These are phyloP conservation scores for Tagetes patula DNA, from an alignment of 129 eudicot species.

Conservation along the genomic window DNA sequence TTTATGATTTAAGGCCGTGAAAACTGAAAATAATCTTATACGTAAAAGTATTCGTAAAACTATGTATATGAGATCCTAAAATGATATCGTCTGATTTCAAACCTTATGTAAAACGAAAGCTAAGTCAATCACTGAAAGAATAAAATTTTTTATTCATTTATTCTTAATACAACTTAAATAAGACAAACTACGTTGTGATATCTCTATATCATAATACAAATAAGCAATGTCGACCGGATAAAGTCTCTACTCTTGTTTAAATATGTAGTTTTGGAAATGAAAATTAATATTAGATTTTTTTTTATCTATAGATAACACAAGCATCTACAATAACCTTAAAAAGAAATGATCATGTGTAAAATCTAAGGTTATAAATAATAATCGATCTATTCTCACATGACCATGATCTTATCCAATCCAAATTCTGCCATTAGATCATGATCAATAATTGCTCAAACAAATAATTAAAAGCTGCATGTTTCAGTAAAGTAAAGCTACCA, in stretches of 20 bases:
- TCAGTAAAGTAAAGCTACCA: conserved; percentile 9
- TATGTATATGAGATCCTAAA: no score
- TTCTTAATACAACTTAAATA: no score
- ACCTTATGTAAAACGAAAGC: no score
- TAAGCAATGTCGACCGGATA: background rate
- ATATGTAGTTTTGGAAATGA: background rate
- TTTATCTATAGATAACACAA: background rate
- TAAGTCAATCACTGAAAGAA: no score
- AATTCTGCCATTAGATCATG: conserved; percentile 22
- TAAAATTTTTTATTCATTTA: no score
- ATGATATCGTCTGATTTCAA: no score
- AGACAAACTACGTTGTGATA: no score
- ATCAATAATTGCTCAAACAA: conserved; percentile 23
- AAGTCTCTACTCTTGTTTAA: background rate
- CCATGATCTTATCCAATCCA: conserved; percentile 39
- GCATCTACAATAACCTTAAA: conserved; percentile 11
- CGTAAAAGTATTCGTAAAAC: no score
- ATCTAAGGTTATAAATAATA: conserved; percentile 10
- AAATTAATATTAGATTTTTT: background rate
- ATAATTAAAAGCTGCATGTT: conserved; percentile 10
- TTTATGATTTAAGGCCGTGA: background rate
- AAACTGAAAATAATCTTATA: no score
- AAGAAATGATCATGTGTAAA: conserved; percentile 3
- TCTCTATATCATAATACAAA: background rate
- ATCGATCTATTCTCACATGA: conserved; percentile 26